Percentiles rank a stretch among this genome's conserved stretches.
Evolutionary conservation across 257 asterid species (phyloP).

Genomic region (Solanum piurae): DNA sequence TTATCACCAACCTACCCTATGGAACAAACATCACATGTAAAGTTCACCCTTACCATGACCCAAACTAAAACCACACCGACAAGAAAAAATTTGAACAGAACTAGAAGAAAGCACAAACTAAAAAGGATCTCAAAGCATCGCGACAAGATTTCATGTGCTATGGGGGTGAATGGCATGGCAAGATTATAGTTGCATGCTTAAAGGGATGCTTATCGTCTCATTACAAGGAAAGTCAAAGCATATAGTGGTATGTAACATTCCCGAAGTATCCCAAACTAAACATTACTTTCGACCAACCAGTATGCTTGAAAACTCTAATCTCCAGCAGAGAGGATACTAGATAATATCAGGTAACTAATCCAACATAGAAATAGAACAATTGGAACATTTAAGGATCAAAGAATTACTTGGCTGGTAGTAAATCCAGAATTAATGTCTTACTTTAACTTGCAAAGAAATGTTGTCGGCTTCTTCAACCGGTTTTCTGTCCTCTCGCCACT

Average conservation of each 20-base stretch:
- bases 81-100: background rate
- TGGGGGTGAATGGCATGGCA: background rate
- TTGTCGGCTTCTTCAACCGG: constrained; percentile 92
- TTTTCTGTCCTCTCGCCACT: constrained; percentile 71
- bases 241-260: background rate
- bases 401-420: background rate
- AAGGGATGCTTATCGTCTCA: background rate
- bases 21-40: background rate
- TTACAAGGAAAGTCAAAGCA: background rate
- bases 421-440: constrained; percentile 30
- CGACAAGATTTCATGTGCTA: background rate
- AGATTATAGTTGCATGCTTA: background rate
- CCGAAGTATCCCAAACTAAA: background rate
- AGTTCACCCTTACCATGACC: background rate
- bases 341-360: background rate
- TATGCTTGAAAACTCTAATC: background rate
- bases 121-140: background rate
- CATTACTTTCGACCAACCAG: background rate
- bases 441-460: constrained; percentile 97
- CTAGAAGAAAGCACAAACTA: background rate
- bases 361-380: background rate
- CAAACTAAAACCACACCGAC: background rate
- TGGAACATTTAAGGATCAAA: background rate
- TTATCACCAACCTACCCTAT: background rate
- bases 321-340: background rate